Conservation (phyloP, 2,329 filamentous ascomycete genomes). For the Alternaria solani region DNA sequence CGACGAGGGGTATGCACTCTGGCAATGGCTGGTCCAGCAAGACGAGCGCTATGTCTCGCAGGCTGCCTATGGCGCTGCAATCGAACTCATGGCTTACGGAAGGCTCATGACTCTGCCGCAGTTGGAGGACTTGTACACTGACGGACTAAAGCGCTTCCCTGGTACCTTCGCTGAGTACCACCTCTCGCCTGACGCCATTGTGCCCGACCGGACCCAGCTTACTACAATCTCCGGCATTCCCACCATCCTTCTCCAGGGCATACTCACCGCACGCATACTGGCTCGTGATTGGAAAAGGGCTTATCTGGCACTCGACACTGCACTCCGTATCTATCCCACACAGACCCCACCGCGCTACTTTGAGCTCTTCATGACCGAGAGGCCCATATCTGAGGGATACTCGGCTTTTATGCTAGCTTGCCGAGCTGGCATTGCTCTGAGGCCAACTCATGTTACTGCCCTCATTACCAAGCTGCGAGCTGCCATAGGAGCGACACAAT, state of each 20-base stretch:
- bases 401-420: slow-evolving; percentile 59
- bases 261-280: slow-evolving; percentile 57
- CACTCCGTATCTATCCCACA: slow-evolving; percentile 57
- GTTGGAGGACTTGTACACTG: slow-evolving; percentile 56
- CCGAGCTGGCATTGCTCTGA: slow-evolving; percentile 52
- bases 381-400: slow-evolving; percentile 58
- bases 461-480: slow-evolving; percentile 46
- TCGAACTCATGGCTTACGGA: slow-evolving; percentile 58
- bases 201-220: slow-evolving; percentile 52
- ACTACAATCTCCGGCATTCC: slow-evolving; percentile 49
- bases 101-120: slow-evolving; percentile 49
- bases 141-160: slow-evolving; percentile 58
- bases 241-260: slow-evolving; percentile 57
- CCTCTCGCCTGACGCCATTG: slow-evolving; percentile 56
- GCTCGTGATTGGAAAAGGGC: slow-evolving; percentile 57
- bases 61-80: slow-evolving; percentile 58
- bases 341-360: slow-evolving; percentile 54
- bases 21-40: slow-evolving; percentile 58
- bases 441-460: slow-evolving; percentile 40
- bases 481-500: slow-evolving; percentile 22
- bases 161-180: slow-evolving; percentile 58
- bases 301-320: slow-evolving; percentile 61
- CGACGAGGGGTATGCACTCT: slow-evolving; percentile 53
- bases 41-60: slow-evolving; percentile 53
- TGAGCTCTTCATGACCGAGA: slow-evolving; percentile 55